phyloP scores from a whole-genome alignment of 176 grass and related monocot genomes.

The Avena sativa region DNA sequence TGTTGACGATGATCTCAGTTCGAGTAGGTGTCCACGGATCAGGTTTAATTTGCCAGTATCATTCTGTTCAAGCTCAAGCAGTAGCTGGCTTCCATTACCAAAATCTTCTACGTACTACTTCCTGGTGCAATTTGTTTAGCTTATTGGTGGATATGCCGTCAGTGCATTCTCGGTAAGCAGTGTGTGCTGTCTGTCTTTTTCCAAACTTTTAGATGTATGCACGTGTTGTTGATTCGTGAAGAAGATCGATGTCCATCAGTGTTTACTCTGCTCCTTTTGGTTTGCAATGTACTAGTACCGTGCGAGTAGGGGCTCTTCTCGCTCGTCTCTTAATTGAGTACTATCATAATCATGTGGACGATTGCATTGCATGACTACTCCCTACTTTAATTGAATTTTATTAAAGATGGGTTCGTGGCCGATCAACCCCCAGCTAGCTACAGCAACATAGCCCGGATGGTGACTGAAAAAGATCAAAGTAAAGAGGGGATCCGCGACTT shows the following conservation, averaged over 20 bases:
- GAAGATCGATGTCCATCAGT: neutral
- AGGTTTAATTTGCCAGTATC: neutral
- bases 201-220: neutral
- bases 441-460: conserved; percentile 14
- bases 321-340: conserved; percentile 22
- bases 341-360: neutral
- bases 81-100: neutral
- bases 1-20: neutral
- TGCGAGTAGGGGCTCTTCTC: conserved; percentile 6
- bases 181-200: neutral
- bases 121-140: neutral
- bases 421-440: conserved; percentile 36
- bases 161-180: neutral
- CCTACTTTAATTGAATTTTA: conserved; percentile 31
- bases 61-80: neutral
- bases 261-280: neutral
- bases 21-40: neutral
- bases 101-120: neutral
- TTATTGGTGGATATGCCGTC: neutral
- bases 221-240: neutral
- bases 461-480: conserved; percentile 1
- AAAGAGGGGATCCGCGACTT: conserved; percentile 17
- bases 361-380: conserved; percentile 6
- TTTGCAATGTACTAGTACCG: conserved; percentile 18
- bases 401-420: conserved; percentile 35